Percentiles rank a stretch among this genome's conserved stretches.
Conservation (phyloP, 495 filamentous ascomycete species). For the Penicillium waksmanii region DNA sequence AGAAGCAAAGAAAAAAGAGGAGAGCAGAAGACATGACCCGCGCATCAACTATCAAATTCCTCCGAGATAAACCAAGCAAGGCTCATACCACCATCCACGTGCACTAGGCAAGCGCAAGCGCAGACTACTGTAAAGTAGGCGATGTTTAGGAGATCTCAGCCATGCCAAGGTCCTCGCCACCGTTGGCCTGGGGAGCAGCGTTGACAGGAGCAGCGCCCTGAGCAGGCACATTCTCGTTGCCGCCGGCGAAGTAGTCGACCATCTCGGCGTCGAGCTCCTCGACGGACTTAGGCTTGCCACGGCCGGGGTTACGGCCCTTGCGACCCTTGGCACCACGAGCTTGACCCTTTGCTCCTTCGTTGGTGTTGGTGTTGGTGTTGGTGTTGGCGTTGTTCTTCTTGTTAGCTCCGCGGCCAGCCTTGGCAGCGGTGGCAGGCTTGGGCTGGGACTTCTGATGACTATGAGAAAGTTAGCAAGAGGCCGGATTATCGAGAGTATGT, state of each 20-base stretch:
- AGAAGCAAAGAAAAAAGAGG: conserved; percentile 16
- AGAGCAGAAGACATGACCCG: conserved; percentile 34
- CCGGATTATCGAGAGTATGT: background rate
- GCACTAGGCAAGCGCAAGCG: background rate
- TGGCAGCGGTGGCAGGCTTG: conserved; percentile 78
- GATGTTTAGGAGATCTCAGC: conserved; percentile 53
- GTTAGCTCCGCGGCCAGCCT: conserved; percentile 45
- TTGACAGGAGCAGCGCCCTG: conserved; percentile 47
- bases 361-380: background rate
- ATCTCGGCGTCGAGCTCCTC: conserved; percentile 95
- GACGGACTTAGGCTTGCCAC: conserved; percentile 78
- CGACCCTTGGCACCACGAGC: conserved; percentile 14
- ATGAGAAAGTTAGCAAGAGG: conserved; percentile 20
- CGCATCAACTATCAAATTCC: conserved; percentile 34
- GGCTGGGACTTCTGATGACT: conserved; percentile 74
- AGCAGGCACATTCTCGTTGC: conserved; percentile 43
- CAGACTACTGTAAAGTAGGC: conserved; percentile 9
- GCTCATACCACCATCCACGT: conserved; percentile 4
- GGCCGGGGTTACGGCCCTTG: conserved; percentile 53
- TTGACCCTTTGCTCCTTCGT: conserved; percentile 13
- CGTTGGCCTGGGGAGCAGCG: conserved; percentile 39
- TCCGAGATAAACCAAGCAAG: conserved; percentile 14
- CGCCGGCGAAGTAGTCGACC: conserved; percentile 77
- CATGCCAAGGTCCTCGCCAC: conserved; percentile 53
- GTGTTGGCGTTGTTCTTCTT: background rate